Percentiles rank a stretch among this genome's conserved stretches.
These are phyloP conservation scores for Trichoderma lentiforme DNA, from an alignment of 2,329 filamentous ascomycete species.

Conservation along the genomic window DNA sequence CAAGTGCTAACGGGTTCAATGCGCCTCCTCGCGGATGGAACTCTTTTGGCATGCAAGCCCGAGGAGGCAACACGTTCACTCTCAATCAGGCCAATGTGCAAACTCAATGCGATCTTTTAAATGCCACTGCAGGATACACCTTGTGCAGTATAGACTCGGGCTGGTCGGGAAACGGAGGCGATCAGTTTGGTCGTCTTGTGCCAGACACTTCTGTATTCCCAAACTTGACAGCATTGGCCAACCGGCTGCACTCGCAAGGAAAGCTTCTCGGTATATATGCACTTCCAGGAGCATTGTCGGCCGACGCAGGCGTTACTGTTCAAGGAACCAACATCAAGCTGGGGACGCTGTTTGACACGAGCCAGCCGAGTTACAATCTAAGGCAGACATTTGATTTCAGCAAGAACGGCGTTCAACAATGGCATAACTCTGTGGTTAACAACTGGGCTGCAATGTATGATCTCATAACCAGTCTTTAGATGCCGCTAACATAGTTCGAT, in stretches of 20 bases:
- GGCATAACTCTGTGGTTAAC: constrained; percentile 10
- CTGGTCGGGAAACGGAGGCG: constrained; percentile 2
- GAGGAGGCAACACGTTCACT: not conserved
- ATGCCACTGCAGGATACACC: constrained; percentile 1
- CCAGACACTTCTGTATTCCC: not conserved
- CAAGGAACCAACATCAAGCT: constrained; percentile 6
- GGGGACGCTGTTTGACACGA: not conserved
- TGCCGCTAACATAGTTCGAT: not conserved
- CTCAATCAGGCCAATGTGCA: not conserved
- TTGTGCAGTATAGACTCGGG: constrained; percentile 9
- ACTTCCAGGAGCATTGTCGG: not conserved
- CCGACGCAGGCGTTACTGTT: not conserved
- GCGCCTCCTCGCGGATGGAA: constrained; percentile 4
- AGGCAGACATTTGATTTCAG: constrained; percentile 7
- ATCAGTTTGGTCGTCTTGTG: not conserved
- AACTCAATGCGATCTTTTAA: not conserved
- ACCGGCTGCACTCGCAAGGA: not conserved
- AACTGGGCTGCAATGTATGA: constrained; percentile 7
- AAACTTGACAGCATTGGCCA: constrained; percentile 1
- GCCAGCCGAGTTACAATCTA: constrained; percentile 7
- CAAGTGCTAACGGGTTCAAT: constrained; percentile 2
- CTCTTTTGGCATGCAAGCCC: constrained; percentile 4
- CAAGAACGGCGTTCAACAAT: constrained; percentile 3
- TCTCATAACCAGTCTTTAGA: not conserved
- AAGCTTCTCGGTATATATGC: constrained; percentile 5